Evolutionary conservation across 305 asterid genomes (phyloP).

Genomic region (Fraxinus floribunda): DNA sequence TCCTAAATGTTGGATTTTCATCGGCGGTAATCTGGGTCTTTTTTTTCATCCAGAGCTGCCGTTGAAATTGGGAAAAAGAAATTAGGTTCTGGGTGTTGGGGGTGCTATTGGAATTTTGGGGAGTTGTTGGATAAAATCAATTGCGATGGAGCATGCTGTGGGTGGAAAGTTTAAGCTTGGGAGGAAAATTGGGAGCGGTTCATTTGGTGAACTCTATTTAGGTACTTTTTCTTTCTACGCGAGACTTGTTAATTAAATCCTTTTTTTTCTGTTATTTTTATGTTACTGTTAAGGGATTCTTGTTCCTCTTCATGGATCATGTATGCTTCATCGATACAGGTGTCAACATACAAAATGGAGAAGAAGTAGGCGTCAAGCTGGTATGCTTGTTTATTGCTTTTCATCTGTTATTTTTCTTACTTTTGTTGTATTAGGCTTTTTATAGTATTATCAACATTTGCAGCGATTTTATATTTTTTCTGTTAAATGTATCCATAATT

Average conservation of each 20-base stretch:
- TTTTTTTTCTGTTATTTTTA: background rate
- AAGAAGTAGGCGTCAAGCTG: conserved; percentile 61
- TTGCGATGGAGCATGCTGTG: conserved; percentile 81
- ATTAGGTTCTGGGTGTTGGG: conserved; percentile 18
- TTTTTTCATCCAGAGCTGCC: conserved; percentile 10
- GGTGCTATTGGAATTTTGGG: conserved; percentile 22
- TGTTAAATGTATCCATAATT: background rate
- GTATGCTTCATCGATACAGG: conserved; percentile 35
- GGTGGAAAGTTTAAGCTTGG: conserved; percentile 95
- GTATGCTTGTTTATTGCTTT: conserved; percentile 28
- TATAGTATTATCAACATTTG: background rate
- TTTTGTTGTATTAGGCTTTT: background rate
- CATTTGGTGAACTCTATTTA: conserved; percentile 91
- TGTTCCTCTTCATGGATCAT: background rate
- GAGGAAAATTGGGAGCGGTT: conserved; percentile 95
- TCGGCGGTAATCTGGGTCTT: conserved; percentile 24
- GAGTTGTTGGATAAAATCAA: conserved; percentile 24
- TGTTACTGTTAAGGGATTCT: background rate
- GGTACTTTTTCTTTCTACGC: conserved; percentile 36
- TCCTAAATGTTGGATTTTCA: background rate
- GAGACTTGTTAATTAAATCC: background rate
- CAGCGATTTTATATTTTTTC: background rate
- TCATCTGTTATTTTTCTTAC: background rate
- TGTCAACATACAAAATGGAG: conserved; percentile 55
- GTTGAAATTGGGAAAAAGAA: conserved; percentile 17